Conservation (phyloP, 345 rosid species). For the Hibiscus trionum region DNA sequence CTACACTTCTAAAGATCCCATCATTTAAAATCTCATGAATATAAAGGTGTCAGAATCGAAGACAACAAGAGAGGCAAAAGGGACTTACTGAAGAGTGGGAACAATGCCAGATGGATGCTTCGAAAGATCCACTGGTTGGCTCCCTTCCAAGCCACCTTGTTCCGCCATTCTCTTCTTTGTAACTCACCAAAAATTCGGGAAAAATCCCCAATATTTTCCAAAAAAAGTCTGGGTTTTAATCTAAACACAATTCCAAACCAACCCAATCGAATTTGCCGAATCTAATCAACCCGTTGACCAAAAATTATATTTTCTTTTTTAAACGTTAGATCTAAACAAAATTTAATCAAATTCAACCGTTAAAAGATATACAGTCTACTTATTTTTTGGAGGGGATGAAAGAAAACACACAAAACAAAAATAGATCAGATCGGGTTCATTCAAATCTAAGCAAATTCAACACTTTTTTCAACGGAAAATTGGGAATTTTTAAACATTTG, state of each 20-base stretch:
- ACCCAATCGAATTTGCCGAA: not conserved
- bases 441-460: not conserved
- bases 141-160: conserved; percentile 71
- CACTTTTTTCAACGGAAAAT: not conserved
- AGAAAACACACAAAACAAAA: not conserved
- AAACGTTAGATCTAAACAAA: too few relatives aligned
- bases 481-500: not conserved
- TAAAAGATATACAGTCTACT: not conserved
- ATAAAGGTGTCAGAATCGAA: not conserved
- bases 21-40: not conserved
- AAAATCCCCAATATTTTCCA: not conserved
- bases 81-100: conserved; percentile 93
- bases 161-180: conserved; percentile 53
- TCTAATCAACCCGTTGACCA: not conserved
- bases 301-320: not conserved
- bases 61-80: not conserved
- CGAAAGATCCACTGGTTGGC: conserved; percentile 85
- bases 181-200: conserved; percentile 9
- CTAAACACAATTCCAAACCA: not conserved
- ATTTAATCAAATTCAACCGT: not conserved
- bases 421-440: not conserved
- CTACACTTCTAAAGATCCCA: not conserved
- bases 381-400: not conserved
- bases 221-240: not conserved
- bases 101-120: conserved; percentile 96